Evolutionary conservation across 2,329 filamentous ascomycete species (phyloP).

Genomic region (Coniochaeta sp.): DNA sequence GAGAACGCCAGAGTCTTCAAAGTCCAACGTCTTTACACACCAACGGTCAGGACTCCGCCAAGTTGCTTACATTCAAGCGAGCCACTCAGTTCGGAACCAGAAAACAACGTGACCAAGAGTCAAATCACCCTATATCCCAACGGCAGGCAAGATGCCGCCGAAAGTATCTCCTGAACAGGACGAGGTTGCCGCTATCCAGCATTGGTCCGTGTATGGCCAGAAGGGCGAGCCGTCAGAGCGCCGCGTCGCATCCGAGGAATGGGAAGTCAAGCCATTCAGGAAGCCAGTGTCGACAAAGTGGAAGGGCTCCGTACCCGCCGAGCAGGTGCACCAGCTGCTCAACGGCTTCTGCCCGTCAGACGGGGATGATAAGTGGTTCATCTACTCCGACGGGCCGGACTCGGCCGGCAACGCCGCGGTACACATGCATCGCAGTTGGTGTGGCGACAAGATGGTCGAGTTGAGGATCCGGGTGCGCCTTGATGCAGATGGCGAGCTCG

Average conservation of each 20-base stretch:
- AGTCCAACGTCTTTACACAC: neutral
- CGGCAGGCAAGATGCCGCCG: neutral
- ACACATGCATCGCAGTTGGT: conserved; percentile 4
- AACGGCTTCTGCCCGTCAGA: conserved; percentile 1
- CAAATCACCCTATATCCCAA: neutral
- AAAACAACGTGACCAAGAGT: neutral
- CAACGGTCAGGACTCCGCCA: neutral
- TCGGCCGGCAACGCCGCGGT: neutral
- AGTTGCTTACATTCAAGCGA: neutral
- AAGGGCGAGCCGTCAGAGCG: neutral
- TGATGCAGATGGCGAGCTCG: neutral
- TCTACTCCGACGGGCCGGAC: conserved; percentile 2
- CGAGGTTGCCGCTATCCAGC: neutral
- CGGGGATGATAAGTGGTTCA: conserved; percentile 4
- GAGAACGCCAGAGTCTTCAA: neutral
- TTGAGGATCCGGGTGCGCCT: neutral
- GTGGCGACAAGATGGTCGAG: neutral
- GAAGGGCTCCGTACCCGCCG: neutral
- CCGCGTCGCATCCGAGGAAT: neutral
- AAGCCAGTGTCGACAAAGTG: neutral
- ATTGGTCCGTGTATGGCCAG: neutral
- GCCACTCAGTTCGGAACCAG: neutral
- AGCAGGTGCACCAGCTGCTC: neutral
- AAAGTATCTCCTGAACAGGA: neutral
- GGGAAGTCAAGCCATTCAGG: neutral